These are phyloP conservation scores for Paramyrothecium roridum DNA, from an alignment of 2,329 filamentous ascomycete species.

Conservation along the genomic window DNA sequence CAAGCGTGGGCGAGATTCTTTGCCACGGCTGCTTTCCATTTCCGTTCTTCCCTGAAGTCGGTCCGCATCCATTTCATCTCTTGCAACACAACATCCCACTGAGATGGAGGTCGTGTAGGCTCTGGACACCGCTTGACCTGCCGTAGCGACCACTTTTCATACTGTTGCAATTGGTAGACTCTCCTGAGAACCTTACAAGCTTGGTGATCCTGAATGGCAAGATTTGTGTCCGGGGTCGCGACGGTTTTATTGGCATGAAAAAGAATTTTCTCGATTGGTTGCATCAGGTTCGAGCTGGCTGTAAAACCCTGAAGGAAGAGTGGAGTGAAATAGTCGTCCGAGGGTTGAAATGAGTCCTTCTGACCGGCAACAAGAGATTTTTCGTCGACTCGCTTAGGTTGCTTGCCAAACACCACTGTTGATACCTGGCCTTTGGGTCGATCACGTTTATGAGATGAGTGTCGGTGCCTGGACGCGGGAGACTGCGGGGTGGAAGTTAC, in stretches of 20 bases:
- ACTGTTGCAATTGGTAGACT: slow-evolving; percentile 87
- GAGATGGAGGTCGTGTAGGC: slow-evolving; percentile 70
- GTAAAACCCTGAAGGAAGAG: slow-evolving; percentile 58
- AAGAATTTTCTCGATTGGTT: slow-evolving; percentile 67
- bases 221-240: slow-evolving; percentile 78
- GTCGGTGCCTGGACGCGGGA: slow-evolving; percentile 27
- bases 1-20: slow-evolving; percentile 79
- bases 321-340: slow-evolving; percentile 63
- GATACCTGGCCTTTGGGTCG: slow-evolving; percentile 65
- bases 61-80: slow-evolving; percentile 99
- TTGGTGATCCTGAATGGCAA: slow-evolving; percentile 81
- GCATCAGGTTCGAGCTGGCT: slow-evolving; percentile 55
- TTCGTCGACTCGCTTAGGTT: slow-evolving; percentile 46
- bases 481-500: slow-evolving; percentile 42
- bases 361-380: slow-evolving; percentile 38
- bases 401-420: slow-evolving; percentile 76
- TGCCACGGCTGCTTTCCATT: slow-evolving; percentile 85
- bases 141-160: slow-evolving; percentile 87
- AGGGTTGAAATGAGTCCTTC: slow-evolving; percentile 39
- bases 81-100: slow-evolving; percentile 82
- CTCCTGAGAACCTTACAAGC: slow-evolving; percentile 82
- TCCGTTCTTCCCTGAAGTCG: slow-evolving; percentile 89
- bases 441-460: slow-evolving; percentile 43
- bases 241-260: slow-evolving; percentile 85
- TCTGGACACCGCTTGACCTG: slow-evolving; percentile 85